Evolutionary conservation across 768 basidiomycete species (phyloP).

Genomic region (Hericium coralloides): DNA sequence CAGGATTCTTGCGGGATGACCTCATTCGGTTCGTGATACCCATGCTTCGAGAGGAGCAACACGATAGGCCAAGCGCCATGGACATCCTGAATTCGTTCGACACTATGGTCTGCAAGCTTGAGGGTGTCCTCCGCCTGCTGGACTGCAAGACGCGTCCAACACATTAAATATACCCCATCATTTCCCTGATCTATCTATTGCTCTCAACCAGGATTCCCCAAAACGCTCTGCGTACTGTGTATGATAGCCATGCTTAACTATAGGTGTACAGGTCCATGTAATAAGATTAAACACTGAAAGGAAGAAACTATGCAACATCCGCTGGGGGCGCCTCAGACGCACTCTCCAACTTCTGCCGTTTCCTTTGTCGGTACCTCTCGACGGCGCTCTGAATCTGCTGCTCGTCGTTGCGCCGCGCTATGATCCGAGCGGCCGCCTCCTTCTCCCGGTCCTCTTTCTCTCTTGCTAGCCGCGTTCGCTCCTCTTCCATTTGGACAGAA

Average conservation of each 20-base stretch:
- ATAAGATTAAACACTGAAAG: neutral
- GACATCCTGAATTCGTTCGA: neutral
- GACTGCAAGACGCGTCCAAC: neutral
- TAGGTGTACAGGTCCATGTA: neutral
- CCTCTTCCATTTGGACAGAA: slow-evolving; percentile 67
- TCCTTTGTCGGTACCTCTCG: slow-evolving; percentile 70
- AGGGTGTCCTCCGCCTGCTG: neutral
- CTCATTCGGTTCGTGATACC: neutral
- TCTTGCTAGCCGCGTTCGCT: slow-evolving; percentile 47
- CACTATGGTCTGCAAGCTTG: neutral
- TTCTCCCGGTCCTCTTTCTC: slow-evolving; percentile 53
- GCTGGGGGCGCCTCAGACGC: slow-evolving; percentile 1
- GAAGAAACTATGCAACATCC: neutral
- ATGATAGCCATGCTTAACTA: too few species aligned
- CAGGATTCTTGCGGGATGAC: neutral
- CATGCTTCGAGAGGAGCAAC: neutral
- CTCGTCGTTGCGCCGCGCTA: slow-evolving; percentile 71
- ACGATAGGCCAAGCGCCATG: neutral
- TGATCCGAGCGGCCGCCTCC: slow-evolving; percentile 54
- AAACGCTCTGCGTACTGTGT: neutral
- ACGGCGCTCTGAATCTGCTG: slow-evolving; percentile 64
- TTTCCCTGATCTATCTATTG: too few species aligned
- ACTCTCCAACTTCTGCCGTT: slow-evolving; percentile 61
- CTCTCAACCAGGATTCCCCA: neutral
- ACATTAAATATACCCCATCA: too few species aligned